phyloP scores from a whole-genome alignment of 768 basidiomycete genomes.

The Kwoniella heveanensis region DNA sequence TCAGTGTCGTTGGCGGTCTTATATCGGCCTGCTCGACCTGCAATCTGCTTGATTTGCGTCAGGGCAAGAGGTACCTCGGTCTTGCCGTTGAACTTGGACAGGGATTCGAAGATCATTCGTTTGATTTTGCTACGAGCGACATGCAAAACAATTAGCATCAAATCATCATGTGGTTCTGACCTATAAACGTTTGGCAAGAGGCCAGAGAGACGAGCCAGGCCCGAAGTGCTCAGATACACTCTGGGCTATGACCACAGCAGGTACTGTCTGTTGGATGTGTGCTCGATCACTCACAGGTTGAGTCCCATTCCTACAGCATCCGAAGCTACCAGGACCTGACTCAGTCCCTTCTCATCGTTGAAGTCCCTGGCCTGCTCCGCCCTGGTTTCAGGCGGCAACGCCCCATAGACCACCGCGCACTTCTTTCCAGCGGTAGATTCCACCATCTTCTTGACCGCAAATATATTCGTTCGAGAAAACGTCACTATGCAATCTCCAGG shows the following conservation, averaged over 20 bases:
- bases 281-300: slow-evolving; percentile 68
- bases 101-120: slow-evolving; percentile 73
- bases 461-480: slow-evolving; percentile 76
- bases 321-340: slow-evolving; percentile 87
- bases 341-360: slow-evolving; percentile 79
- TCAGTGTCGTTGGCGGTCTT: slow-evolving; percentile 33
- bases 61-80: slow-evolving; percentile 61
- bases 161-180: too few species aligned
- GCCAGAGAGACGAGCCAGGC: too few species aligned
- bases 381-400: slow-evolving; percentile 84
- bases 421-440: slow-evolving; percentile 72
- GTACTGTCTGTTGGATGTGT: too few species aligned
- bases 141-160: too few species aligned
- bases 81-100: slow-evolving; percentile 69
- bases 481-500: slow-evolving; percentile 90
- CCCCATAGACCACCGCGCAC: slow-evolving; percentile 91
- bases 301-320: slow-evolving; percentile 98
- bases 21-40: slow-evolving; percentile 88
- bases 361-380: slow-evolving; percentile 90
- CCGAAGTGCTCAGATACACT: too few species aligned
- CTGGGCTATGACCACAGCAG: too few species aligned
- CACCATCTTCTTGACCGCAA: slow-evolving; percentile 70
- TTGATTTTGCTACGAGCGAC: slow-evolving; percentile 97
- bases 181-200: too few species aligned
- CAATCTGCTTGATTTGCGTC: slow-evolving; percentile 90